These are phyloP conservation scores for Cadophora gregata DNA, from an alignment of 2,329 filamentous ascomycete species.

Conservation along the genomic window DNA sequence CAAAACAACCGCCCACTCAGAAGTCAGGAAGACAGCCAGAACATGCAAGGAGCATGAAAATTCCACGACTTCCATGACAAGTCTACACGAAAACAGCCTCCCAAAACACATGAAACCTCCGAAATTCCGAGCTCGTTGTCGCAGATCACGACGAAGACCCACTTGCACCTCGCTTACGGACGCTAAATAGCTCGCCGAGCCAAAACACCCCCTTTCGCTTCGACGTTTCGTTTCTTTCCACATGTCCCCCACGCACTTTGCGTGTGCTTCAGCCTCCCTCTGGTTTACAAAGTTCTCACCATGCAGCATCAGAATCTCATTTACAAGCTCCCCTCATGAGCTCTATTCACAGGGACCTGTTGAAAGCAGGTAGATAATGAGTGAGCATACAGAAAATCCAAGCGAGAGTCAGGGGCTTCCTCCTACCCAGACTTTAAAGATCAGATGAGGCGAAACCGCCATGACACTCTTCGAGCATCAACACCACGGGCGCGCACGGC, in stretches of 20 bases:
- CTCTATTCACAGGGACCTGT: background rate
- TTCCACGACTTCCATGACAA: background rate
- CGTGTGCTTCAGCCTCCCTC: background rate
- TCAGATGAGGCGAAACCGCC: conserved; percentile 21
- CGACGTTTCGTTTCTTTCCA: conserved; percentile 8
- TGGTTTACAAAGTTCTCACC: background rate
- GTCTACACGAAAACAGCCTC: background rate
- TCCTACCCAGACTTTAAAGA: background rate
- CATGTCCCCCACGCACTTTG: background rate
- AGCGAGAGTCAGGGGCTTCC: background rate
- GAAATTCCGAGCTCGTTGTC: background rate
- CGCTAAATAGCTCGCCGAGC: conserved; percentile 3
- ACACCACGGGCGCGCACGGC: conserved; percentile 3
- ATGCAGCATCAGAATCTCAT: background rate
- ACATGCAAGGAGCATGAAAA: background rate
- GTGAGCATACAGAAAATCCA: background rate
- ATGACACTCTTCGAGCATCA: conserved; percentile 15
- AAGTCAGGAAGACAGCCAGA: background rate
- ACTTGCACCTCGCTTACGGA: background rate
- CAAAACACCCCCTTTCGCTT: conserved; percentile 10
- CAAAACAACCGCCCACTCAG: background rate
- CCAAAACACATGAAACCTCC: conserved; percentile 13
- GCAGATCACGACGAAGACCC: conserved; percentile 12
- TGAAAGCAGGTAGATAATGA: background rate
- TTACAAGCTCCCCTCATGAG: background rate